Percentiles rank a stretch among this genome's conserved stretches.
phyloP scores from a whole-genome alignment of 2,329 filamentous ascomycete species.

The Clonostachys solani region DNA sequence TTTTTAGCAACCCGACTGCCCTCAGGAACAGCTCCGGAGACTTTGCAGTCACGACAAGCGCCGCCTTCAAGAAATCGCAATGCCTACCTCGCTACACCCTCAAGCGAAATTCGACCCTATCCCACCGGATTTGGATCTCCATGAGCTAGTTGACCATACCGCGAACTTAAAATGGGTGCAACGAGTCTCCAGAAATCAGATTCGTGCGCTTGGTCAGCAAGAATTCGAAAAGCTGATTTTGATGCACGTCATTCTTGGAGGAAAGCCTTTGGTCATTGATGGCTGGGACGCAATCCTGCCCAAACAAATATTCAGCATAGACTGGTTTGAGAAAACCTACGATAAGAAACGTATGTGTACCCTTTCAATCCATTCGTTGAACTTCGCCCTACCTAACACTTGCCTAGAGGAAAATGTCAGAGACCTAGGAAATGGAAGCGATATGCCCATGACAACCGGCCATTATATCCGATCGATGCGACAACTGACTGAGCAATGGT shows the following conservation, averaged over 20 bases:
- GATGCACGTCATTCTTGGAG: conserved; percentile 77
- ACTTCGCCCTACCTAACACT: conserved; percentile 10
- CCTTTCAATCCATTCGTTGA: too few species aligned
- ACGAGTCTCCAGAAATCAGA: conserved; percentile 73
- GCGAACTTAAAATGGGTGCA: conserved; percentile 85
- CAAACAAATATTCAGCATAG: conserved; percentile 69
- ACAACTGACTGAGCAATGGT: conserved; percentile 80
- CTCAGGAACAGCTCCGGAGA: too few species aligned
- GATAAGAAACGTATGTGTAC: conserved; percentile 67
- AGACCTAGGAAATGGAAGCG: conserved; percentile 67
- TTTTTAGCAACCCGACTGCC: too few species aligned
- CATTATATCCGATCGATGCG: conserved; percentile 90
- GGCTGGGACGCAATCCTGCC: conserved; percentile 78
- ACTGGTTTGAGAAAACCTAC: conserved; percentile 77
- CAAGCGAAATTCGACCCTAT: conserved; percentile 91
- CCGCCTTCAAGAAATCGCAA: conserved; percentile 31
- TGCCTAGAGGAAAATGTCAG: conserved; percentile 73
- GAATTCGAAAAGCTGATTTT: conserved; percentile 83
- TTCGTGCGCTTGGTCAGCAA: conserved; percentile 70
- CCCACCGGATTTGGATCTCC: conserved; percentile 77
- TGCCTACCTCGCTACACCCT: conserved; percentile 72
- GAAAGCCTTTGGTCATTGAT: conserved; percentile 86
- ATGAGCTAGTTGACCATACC: conserved; percentile 68
- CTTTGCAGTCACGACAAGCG: background rate
- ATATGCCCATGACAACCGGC: conserved; percentile 80